Base-by-base conservation (phyloP, 306 rosid species). In the Lupinus albus region DNA sequence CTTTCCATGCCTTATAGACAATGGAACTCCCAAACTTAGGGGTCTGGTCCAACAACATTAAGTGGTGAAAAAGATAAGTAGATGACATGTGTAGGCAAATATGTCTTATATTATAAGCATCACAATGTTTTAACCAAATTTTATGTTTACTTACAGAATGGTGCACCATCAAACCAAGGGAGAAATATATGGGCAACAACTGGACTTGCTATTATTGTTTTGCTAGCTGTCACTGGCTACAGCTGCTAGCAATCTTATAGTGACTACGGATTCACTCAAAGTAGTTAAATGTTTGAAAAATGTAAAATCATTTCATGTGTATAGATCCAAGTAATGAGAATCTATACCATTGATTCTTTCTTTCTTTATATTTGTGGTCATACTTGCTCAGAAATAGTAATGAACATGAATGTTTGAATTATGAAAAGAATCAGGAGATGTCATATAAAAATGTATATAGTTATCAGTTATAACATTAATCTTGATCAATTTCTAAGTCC, bases 181-280 rank as follows among this genome's bases (percentile, higher is more conserved):
- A 75, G 80, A 54, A 78, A 67, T 59, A 68, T 67, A 61, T 84
- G 84, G 92, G 66, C 61, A 50, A 65, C 74, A 21, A 61, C 73
- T 18, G 93, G 75, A 65, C 51, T 86, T 49, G 88, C 91, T 64
- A 46, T 81, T 57, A 61, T 77, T 39, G 49, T 86, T 77, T 77
- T 91, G 54, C 68, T 90, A 35, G 81, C 82, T 15, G 44, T 78
- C 49, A 80, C 85, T 12, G 70, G 82, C 79, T 83, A 74, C 78
- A 68, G 68, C 64, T 78, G 79, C 71, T 78, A 81, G 75, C 35
- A 69, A 14, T 45, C 74, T 74, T 69, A 53, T 11, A 18, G 52
- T 18, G 72, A 42, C 70, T 21, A 63, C 42, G 72, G 73, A 76
- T 78, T 83, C 63, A 57, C 59, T 81, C 59, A 13, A 45, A 45